phyloP scores from a whole-genome alignment of 1,139 yeast genomes.

The Eremothecium cymbalariae region DNA sequence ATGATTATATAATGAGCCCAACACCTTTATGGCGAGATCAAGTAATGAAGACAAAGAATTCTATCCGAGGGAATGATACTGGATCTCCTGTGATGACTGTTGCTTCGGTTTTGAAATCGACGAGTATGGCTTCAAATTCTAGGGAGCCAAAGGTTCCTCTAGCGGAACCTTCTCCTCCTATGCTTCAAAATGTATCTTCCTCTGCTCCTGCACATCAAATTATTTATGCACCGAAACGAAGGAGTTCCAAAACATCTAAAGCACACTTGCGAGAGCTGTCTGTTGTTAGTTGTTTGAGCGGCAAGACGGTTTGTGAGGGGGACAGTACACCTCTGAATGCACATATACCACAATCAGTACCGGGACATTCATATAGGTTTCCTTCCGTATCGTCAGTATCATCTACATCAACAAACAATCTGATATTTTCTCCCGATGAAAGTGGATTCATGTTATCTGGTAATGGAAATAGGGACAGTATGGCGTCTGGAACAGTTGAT shows the following conservation, averaged over 20 bases:
- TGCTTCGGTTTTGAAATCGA: constrained; percentile 1
- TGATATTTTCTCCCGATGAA: constrained; percentile 1
- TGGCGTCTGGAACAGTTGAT: constrained; percentile 1
- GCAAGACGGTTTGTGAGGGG: constrained; percentile 22
- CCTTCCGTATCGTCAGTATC: constrained; percentile 2
- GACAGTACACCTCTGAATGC: constrained; percentile 17
- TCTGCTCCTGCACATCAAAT: neutral
- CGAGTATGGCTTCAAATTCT: neutral
- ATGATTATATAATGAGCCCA: constrained; percentile 22
- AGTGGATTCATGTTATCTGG: constrained; percentile 8
- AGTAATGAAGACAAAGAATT: neutral
- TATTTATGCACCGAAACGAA: constrained; percentile 1
- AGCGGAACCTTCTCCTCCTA: too few species aligned
- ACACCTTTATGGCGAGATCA: constrained; percentile 8
- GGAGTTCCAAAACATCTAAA: constrained; percentile 4
- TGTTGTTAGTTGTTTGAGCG: constrained; percentile 3
- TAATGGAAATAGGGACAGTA: constrained; percentile 8
- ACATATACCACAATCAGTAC: neutral
- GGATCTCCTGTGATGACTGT: constrained; percentile 1
- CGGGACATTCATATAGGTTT: neutral
- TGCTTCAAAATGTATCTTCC: too few species aligned
- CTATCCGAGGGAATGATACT: neutral
- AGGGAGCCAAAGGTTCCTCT: too few species aligned
- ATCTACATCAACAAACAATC: neutral
- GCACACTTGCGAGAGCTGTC: constrained; percentile 2